These are phyloP conservation scores for Globisporangium uncinulatum DNA, from an alignment of 352 stramenopile species.

Conservation along the genomic window DNA sequence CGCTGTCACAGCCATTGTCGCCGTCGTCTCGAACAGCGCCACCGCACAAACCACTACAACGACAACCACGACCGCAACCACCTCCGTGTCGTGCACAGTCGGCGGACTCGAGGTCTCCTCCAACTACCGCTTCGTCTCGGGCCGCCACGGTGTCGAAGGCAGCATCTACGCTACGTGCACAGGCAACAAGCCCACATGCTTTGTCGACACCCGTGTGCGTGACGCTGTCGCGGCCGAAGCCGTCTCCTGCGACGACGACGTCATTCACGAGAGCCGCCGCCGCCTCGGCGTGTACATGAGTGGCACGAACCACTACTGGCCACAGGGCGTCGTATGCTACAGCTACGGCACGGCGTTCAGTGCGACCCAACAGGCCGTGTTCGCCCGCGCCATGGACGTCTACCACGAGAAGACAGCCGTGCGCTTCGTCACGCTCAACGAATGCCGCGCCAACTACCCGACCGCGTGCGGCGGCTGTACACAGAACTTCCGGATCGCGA, in stretches of 20 bases:
- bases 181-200: constrained; percentile 20
- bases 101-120: constrained; percentile 12
- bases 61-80: neutral
- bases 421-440: constrained; percentile 27
- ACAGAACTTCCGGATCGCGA: constrained; percentile 29
- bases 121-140: constrained; percentile 31
- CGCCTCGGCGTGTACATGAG: constrained; percentile 32
- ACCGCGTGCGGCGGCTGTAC: constrained; percentile 33
- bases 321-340: constrained; percentile 34
- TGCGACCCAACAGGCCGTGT: constrained; percentile 23
- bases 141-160: constrained; percentile 20
- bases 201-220: constrained; percentile 27
- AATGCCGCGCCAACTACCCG: constrained; percentile 23
- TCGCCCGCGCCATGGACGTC: constrained; percentile 28
- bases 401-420: constrained; percentile 28
- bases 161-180: constrained; percentile 40
- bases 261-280: constrained; percentile 31
- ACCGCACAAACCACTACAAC: constrained; percentile 6
- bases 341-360: constrained; percentile 23
- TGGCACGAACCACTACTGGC: constrained; percentile 27
- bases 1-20: neutral
- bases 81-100: constrained; percentile 8
- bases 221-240: constrained; percentile 18
- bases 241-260: constrained; percentile 23
- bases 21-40: constrained; percentile 4